Evolutionary conservation across 176 grass and related monocot genomes (phyloP).

Genomic region (bread wheat (Triticum aestivum)): DNA sequence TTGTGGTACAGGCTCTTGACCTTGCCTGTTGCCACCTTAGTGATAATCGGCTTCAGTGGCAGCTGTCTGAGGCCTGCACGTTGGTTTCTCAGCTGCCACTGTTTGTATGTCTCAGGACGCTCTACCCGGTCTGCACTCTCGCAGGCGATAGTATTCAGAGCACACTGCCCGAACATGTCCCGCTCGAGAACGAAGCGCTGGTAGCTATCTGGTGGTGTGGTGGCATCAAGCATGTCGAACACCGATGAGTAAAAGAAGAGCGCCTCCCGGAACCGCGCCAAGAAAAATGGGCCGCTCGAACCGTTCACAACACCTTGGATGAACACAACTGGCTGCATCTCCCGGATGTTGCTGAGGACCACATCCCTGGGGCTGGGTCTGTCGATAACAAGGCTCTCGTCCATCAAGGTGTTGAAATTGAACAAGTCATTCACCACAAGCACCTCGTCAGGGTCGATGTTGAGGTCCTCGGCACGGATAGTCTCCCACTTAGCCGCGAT

Average conservation of each 20-base stretch:
- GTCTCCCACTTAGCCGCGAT: slow-evolving; percentile 47
- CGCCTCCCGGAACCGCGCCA: slow-evolving; percentile 43
- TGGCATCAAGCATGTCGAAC: slow-evolving; percentile 51
- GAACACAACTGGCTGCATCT: slow-evolving; percentile 39
- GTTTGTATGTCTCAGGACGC: slow-evolving; percentile 57
- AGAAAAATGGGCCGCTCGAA: slow-evolving; percentile 38
- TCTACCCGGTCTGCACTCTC: slow-evolving; percentile 41
- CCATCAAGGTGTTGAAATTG: slow-evolving; percentile 41
- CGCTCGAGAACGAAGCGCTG: slow-evolving; percentile 38
- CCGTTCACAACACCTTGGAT: slow-evolving; percentile 45
- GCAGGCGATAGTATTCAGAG: slow-evolving; percentile 39
- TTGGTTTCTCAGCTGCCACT: slow-evolving; percentile 46
- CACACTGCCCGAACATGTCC: slow-evolving; percentile 33
- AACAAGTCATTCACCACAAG: slow-evolving; percentile 47
- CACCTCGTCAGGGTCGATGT: slow-evolving; percentile 40
- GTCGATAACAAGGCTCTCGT: slow-evolving; percentile 45
- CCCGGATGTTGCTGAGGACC: slow-evolving; percentile 38
- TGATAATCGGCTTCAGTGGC: slow-evolving; percentile 29
- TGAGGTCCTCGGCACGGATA: slow-evolving; percentile 18
- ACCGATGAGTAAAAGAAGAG: slow-evolving; percentile 46
- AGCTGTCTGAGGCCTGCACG: slow-evolving; percentile 49
- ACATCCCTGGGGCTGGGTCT: slow-evolving; percentile 44
- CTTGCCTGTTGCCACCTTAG: slow-evolving; percentile 20
- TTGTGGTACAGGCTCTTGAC: slow-evolving; percentile 45
- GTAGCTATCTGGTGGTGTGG: slow-evolving; percentile 37